Base-by-base conservation (phyloP, 331 rosid species). In the Acacia concinna region DNA sequence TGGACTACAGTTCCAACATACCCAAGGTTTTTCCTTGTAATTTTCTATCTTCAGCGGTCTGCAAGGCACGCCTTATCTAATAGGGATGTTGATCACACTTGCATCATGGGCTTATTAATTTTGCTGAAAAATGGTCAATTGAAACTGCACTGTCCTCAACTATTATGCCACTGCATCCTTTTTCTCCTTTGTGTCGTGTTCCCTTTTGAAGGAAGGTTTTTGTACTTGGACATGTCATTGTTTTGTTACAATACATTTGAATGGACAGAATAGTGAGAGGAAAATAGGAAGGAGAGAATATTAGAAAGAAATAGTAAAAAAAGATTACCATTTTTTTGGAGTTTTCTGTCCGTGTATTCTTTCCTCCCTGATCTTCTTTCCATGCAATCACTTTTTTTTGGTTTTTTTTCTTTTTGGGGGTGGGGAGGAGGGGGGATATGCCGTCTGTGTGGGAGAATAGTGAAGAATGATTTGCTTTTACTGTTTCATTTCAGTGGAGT, bases 1-100 rank as follows among this genome's bases (percentile, higher is more conserved):
- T 96, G 99, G 99, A 96, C 99, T 51, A 93, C 99, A 4, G 99
- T 96, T 85, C 99, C 99, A 52, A 96, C 99, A 82, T 96, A 96
- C 77, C 99, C 99, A 76, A 96, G 99, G 99, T 88, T 78, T 68
- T 25, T 44, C 12, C 31, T 54, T 13, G 68, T 54, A 59, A 14
- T 44, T 57, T 67, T 34, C 31, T 27, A 31, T 28, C 66, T 14
- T 38, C 6, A 34, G 35, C 34, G 6, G 37, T 35, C 76, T 59
- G 63, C 52, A 44, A 43, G 65, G 21, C 37, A 41, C 8, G 5
- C 63, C 31, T n/a, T 54, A 62, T 40, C 49, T 56, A 43, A 43
- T 79, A 60, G 52, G 52, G 54, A 25, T 31, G 41, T 83, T 73
- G 44, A 68, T 47, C 43, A 59, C 51, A 71, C 51, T 31, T 30